Base-by-base conservation (phyloP, 2,329 filamentous ascomycete species). In the Scleromitrula shiraiana region DNA sequence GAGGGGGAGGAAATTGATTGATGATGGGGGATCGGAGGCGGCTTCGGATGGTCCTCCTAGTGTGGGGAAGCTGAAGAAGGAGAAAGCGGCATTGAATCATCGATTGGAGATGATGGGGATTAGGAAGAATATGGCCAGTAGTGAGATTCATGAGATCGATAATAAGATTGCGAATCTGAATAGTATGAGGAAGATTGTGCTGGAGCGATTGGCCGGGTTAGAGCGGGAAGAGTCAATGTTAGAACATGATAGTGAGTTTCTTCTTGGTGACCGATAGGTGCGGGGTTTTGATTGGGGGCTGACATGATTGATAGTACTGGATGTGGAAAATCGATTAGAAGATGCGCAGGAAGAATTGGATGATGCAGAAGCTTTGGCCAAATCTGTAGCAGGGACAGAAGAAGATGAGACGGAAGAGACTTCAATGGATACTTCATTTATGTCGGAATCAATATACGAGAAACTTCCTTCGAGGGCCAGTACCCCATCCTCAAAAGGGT, bases 381-480 rank as follows among this genome's bases (percentile, higher is more conserved):
- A 72, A 55, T 69, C 73, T 45, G 69, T 73, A 43, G 71, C 70
- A 65, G 45, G 76, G 68, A 64, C 77, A 67, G 69, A 80, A 59
- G 52, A 74, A 54, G 51, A 76, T 55, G 68, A 85, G 63, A 67
- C 39, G 19, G 37, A 53, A 10, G 57, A 59, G 2, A 51, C 57
- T 39, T 71, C 69, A 32, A 65, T 68, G 50, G 71, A 75, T 56
- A 71, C 72, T 5, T 77, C 77, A 1, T 98, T 97, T 71, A 97
- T 97, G 93, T 96, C 93, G 3, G 88, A 96, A 66, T 96, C 90
- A 10, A 88, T 98, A 58, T 98, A 97, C 65, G 86, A 94, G 57
- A 96, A 96, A 67, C 71, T 98, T 7, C 88, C 90, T 0, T 68
- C 70, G 8, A 63, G 69, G 23, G 65, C 65, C 19, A 73, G 68